Conservation (phyloP, 169 alveolate species). For the Cryptosporidium xiaoi region DNA sequence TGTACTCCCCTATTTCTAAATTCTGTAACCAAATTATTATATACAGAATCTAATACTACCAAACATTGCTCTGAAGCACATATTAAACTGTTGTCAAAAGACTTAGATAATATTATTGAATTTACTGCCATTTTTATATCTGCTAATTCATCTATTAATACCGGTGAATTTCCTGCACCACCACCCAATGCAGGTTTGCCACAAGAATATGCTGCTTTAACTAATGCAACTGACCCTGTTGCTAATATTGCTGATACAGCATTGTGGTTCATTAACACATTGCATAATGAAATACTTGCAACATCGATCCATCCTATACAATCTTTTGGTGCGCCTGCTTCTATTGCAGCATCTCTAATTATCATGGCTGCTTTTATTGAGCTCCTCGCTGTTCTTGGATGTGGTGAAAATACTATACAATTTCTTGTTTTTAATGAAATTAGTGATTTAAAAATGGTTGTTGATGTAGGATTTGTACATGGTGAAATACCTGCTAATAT, state of each 20-base stretch:
- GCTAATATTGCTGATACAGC: conserved; percentile 61
- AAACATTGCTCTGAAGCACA: conserved; percentile 77
- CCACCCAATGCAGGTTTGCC: conserved; percentile 79
- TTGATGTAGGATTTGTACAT: conserved; percentile 78
- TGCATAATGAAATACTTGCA: conserved; percentile 70
- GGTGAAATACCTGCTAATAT: conserved; percentile 77
- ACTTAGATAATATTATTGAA: conserved; percentile 68
- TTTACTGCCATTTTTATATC: conserved; percentile 75
- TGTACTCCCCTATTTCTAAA: conserved; percentile 72
- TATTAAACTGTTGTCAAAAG: conserved; percentile 77
- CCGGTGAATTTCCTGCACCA: conserved; percentile 79
- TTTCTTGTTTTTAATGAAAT: conserved; percentile 75
- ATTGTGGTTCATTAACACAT: conserved; percentile 71
- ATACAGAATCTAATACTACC: conserved; percentile 54
- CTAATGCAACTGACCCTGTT: conserved; percentile 76
- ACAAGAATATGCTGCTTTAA: conserved; percentile 78
- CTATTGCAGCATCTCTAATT: conserved; percentile 75
- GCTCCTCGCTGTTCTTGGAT: conserved; percentile 76
- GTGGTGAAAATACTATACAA: conserved; percentile 77
- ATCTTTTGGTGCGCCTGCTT: conserved; percentile 79
- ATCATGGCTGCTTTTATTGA: conserved; percentile 73
- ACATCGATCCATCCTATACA: conserved; percentile 75
- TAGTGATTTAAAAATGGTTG: conserved; percentile 76
- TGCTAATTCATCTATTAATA: conserved; percentile 75
- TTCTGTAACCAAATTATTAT: conserved; percentile 62